These are phyloP conservation scores for Phascolomyces articulosus DNA, from an alignment of 371 early-diverging fungal genomes.

Conservation along the genomic window DNA sequence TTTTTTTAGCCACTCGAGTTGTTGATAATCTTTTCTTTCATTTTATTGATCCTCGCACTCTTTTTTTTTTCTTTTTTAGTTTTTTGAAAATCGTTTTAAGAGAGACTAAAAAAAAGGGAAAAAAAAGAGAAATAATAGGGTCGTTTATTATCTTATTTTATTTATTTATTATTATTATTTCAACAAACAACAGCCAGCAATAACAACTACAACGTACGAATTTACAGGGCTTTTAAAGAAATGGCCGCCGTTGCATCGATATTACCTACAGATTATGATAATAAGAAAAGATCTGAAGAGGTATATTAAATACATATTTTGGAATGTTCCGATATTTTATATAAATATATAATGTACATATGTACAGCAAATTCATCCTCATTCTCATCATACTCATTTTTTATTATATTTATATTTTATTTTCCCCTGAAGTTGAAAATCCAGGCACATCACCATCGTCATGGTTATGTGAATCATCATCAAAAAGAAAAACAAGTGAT, in stretches of 20 bases:
- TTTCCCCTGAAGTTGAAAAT: conserved; percentile 10
- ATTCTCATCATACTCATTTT: neutral
- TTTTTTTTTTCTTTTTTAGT: neutral
- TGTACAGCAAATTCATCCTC: too few relatives aligned
- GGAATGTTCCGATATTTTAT: conserved; percentile 11
- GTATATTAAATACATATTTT: neutral
- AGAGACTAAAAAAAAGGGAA: neutral
- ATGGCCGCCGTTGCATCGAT: neutral
- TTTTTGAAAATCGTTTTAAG: neutral
- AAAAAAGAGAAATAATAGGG: too few relatives aligned
- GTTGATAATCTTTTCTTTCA: neutral
- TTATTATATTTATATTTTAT: too few relatives aligned
- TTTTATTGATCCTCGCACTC: neutral
- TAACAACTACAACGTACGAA: too few relatives aligned
- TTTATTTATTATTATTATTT: too few relatives aligned
- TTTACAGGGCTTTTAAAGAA: too few relatives aligned
- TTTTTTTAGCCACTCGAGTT: neutral
- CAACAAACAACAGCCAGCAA: too few relatives aligned
- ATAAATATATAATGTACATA: too few relatives aligned
- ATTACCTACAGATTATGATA: neutral
- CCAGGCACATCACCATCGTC: conserved; percentile 11
- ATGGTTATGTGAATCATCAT: neutral
- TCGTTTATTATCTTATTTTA: too few relatives aligned
- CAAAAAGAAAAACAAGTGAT: too few relatives aligned
- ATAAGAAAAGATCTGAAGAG: neutral